Evolutionary conservation across 2,329 filamentous ascomycete genomes (phyloP).

Genomic region (Ilyonectria sp.): DNA sequence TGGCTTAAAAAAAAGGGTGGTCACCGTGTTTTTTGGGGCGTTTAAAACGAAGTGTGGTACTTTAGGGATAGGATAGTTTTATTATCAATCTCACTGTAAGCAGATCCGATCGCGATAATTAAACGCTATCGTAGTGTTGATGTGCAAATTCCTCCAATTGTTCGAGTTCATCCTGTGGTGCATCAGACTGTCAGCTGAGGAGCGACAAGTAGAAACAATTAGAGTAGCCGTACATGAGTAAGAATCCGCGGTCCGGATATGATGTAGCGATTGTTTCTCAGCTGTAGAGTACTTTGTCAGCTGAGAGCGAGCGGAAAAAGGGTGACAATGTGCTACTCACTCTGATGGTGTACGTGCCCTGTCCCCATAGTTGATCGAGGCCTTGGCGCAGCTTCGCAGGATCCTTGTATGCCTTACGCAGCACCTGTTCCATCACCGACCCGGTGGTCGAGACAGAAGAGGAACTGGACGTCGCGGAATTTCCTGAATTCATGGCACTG

Average conservation of each 20-base stretch:
- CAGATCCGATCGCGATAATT: neutral
- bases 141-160: neutral
- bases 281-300: neutral
- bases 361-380: neutral
- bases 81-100: no score
- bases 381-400: conserved; percentile 3
- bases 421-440: neutral
- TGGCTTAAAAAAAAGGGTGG: no score
- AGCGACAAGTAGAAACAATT: neutral
- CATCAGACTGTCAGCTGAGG: neutral
- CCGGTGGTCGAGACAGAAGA: neutral
- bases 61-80: no score
- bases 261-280: conserved; percentile 13
- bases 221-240: neutral
- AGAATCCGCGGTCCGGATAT: neutral
- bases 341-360: neutral
- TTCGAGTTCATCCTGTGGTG: neutral
- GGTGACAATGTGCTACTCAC: neutral
- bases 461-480: neutral
- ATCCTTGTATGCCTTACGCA: conserved; percentile 9
- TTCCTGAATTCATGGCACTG: neutral
- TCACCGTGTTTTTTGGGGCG: no score
- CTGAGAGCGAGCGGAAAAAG: no score
- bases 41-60: no score
- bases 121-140: neutral